phyloP scores from a whole-genome alignment of 768 basidiomycete species.

The Suillus americanus region DNA sequence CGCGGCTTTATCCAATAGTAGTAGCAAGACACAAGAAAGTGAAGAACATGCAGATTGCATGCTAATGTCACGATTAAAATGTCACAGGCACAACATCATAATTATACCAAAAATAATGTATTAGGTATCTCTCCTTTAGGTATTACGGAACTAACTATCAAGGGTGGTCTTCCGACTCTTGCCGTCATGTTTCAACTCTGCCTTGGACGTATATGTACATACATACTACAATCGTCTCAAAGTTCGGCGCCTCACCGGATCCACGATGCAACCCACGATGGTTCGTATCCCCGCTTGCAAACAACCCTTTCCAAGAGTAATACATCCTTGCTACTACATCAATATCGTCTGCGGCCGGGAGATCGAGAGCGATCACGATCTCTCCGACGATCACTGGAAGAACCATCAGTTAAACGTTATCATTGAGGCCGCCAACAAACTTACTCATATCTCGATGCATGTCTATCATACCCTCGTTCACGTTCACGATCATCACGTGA shows the following conservation, averaged over 20 bases:
- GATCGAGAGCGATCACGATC: conserved; percentile 76
- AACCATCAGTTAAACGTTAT: conserved; percentile 19
- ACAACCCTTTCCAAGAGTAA: conserved; percentile 5
- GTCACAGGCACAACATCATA: conserved; percentile 34
- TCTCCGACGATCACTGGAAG: conserved; percentile 61
- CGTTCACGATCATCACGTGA: conserved; percentile 67
- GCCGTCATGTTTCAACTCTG: conserved; percentile 3
- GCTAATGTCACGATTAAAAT: conserved; percentile 27
- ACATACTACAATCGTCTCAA: conserved; percentile 3
- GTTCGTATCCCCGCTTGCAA: conserved; percentile 5
- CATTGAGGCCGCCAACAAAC: conserved; percentile 28
- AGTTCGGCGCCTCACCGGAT: conserved; percentile 21
- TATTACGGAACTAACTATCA: neutral
- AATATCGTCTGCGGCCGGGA: conserved; percentile 64
- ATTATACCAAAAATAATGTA: conserved; percentile 28
- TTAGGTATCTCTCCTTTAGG: conserved; percentile 14
- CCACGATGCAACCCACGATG: conserved; percentile 25
- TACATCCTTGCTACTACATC: conserved; percentile 18
- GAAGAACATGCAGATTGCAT: conserved; percentile 23
- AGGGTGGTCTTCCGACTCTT: conserved; percentile 7
- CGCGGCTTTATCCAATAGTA: conserved; percentile 7
- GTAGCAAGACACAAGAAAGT: conserved; percentile 7
- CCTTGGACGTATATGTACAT: conserved; percentile 1
- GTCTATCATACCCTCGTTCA: conserved; percentile 68
- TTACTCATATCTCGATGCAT: conserved; percentile 71